Conservation (phyloP, 73 alveolate genomes). For the Uronychia setigera region DNA sequence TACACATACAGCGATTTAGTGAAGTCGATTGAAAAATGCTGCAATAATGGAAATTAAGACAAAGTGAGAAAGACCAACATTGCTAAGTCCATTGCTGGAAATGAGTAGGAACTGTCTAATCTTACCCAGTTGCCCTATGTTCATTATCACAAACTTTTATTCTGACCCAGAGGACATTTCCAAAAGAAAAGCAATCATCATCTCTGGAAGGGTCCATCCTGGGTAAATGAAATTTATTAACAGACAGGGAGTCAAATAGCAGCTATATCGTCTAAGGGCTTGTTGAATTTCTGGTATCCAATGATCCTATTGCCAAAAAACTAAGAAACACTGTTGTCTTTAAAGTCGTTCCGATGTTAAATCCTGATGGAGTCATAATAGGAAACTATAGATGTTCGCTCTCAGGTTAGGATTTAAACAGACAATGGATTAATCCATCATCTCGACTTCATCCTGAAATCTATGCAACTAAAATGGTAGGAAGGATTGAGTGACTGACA, state of each 20-base stretch:
- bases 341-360: conserved; percentile 77
- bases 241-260: conserved; percentile 69
- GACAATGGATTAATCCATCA: conserved; percentile 80
- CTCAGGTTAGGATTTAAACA: conserved; percentile 78
- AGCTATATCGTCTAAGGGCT: conserved; percentile 81
- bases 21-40: conserved; percentile 18
- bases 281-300: conserved; percentile 71
- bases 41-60: conserved; percentile 27
- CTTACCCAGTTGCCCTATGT: conserved; percentile 42
- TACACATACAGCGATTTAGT: conserved; percentile 78
- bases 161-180: conserved; percentile 74
- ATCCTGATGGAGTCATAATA: conserved; percentile 73
- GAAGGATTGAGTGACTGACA: conserved; percentile 36
- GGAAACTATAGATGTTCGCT: conserved; percentile 80
- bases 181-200: conserved; percentile 66
- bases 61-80: conserved; percentile 54
- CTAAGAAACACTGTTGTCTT: conserved; percentile 82
- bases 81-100: conserved; percentile 60
- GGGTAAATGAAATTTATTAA: conserved; percentile 68
- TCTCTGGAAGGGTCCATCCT: conserved; percentile 86
- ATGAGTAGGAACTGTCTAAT: conserved; percentile 49
- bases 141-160: conserved; percentile 58
- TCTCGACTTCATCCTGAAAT: conserved; percentile 78
- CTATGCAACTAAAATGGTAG: conserved; percentile 60
- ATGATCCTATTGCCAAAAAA: conserved; percentile 69